Base-by-base conservation (phyloP, 306 rosid species). In the Senna siamea region DNA sequence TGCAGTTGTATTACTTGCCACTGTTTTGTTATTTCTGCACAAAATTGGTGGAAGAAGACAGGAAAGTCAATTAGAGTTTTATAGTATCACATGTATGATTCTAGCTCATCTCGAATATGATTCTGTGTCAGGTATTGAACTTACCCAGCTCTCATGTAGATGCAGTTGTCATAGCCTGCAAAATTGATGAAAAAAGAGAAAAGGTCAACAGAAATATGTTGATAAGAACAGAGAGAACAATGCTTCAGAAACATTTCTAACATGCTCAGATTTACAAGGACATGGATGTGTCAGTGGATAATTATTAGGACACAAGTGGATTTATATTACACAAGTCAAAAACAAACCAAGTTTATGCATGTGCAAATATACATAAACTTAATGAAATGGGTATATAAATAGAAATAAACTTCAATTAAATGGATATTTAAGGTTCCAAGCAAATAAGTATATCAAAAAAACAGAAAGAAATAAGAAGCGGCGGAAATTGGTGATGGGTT, bases 161-260 rank as follows among this genome's bases (percentile, higher is more conserved):
- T 30, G 87, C 93, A 90, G 59, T 23, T 84, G 70, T 90, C 93
- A 81, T 88, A 90, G 78, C 91, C 96, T 88, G 88, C 89, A 85
- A 1, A 9, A 48, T 60, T 44, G 40, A 76, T 60, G 35, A 54
- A 9, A 76, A 52, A 28, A 40, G 23, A 40, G 53, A 58, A 62
- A 47, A 9, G 37, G 32, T 15, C 64, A 17, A 47, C 6, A 28
- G 5, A 47, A 17, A 48, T 32, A 50, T 17, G 32, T 50, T 15
- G 3, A 5, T 56, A 56, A 23, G 2, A 55, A 55, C 34, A 23
- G 17, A 55, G 35, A 23, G 30, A 26, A 26, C 30, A 26, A 26
- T 26, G 30, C 30, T 26, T 26, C 30, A 26, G 30, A 26, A 13
- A 41, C 3, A 9, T 2, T 43, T 59, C 12, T 15, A 30, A n/a